These are phyloP conservation scores for Penicillium sumatraense DNA, from an alignment of 2,329 filamentous ascomycete genomes.

Conservation along the genomic window DNA sequence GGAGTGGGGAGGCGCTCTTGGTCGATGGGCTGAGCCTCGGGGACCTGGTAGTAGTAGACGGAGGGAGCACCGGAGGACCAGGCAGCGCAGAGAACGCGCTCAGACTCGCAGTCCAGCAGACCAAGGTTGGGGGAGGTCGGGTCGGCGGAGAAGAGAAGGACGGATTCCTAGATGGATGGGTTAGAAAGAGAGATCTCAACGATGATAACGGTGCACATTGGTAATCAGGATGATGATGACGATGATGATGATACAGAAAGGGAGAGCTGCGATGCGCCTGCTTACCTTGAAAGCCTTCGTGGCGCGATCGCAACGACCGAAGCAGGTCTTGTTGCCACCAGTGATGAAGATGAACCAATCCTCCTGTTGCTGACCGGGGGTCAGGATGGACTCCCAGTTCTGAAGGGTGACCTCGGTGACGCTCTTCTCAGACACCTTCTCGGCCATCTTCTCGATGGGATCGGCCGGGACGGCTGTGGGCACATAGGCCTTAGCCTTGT, in stretches of 20 bases:
- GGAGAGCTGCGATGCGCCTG: constrained; percentile 5
- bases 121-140: constrained; percentile 62
- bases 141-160: constrained; percentile 57
- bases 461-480: constrained; percentile 51
- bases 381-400: constrained; percentile 62
- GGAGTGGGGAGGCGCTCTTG: constrained; percentile 58
- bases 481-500: constrained; percentile 59
- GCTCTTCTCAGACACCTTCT: constrained; percentile 54
- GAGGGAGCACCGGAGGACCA: constrained; percentile 63
- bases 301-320: constrained; percentile 59
- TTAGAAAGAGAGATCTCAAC: constrained; percentile 14
- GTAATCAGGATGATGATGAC: neutral
- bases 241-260: neutral
- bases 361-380: constrained; percentile 46
- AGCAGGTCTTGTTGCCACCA: constrained; percentile 69
- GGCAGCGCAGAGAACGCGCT: constrained; percentile 63
- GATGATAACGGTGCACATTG: neutral
- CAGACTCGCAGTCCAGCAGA: constrained; percentile 62
- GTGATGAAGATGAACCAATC: constrained; percentile 66
- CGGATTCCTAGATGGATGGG: constrained; percentile 51
- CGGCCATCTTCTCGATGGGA: constrained; percentile 48
- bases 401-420: constrained; percentile 59
- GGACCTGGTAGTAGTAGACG: constrained; percentile 63
- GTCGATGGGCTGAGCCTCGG: constrained; percentile 53
- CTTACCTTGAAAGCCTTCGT: constrained; percentile 59